phyloP scores from a whole-genome alignment of 352 stramenopile genomes.

The Pythium vanterpoolii region DNA sequence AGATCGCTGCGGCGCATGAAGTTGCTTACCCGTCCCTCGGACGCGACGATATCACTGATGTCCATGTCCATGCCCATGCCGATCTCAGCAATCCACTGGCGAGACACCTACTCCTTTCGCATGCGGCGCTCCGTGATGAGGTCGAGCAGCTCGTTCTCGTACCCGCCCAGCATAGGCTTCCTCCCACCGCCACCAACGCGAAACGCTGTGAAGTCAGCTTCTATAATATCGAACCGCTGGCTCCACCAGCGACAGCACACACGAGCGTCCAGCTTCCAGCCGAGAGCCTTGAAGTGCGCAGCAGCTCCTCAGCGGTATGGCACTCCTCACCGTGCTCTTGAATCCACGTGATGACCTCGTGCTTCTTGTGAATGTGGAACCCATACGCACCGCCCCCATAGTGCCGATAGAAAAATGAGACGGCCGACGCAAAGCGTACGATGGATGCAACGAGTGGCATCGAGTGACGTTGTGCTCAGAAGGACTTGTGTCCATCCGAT shows the following conservation, averaged over 20 bases:
- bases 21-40: neutral
- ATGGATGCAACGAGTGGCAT: too few relatives aligned
- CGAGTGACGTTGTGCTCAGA: too few relatives aligned
- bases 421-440: too few relatives aligned
- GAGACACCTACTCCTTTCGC: neutral
- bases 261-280: conserved; percentile 17
- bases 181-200: conserved; percentile 44
- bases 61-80: too few relatives aligned
- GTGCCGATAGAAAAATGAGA: too few relatives aligned
- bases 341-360: conserved; percentile 32
- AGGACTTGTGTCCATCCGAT: too few relatives aligned
- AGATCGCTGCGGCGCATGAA: neutral
- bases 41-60: too few relatives aligned
- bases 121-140: neutral
- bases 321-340: conserved; percentile 30
- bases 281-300: neutral
- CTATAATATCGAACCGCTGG: neutral
- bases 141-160: neutral
- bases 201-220: neutral
- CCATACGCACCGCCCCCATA: too few relatives aligned
- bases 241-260: neutral
- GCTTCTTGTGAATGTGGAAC: neutral
- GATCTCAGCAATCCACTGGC: conserved; percentile 16
- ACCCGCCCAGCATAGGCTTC: conserved; percentile 44
- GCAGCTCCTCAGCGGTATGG: neutral